Conservation (phyloP, 441 rosid genomes). For the Caryocar brasiliense region DNA sequence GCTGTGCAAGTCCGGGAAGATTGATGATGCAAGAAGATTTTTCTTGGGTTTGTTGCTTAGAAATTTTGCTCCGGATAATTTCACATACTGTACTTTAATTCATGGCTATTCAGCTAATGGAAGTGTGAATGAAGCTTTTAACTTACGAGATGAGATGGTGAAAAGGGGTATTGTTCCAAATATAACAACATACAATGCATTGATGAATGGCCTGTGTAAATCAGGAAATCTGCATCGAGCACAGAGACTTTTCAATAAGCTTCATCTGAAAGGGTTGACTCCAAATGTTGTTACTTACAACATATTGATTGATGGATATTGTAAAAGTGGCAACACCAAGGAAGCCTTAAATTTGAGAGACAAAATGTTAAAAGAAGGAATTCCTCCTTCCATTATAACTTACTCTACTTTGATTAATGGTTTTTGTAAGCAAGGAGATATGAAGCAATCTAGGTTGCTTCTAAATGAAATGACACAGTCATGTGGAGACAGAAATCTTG, state of each 20-base stretch:
- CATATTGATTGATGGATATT: slow-evolving; percentile 42
- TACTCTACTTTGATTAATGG: slow-evolving; percentile 29
- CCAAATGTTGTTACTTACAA: slow-evolving; percentile 53
- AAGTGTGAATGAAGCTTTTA: slow-evolving; percentile 57
- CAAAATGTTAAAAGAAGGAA: slow-evolving; percentile 42
- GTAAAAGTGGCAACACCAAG: slow-evolving; percentile 32
- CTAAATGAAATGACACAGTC: slow-evolving; percentile 24
- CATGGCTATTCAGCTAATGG: slow-evolving; percentile 56
- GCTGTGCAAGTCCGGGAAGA: slow-evolving; percentile 58
- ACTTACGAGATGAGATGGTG: slow-evolving; percentile 60
- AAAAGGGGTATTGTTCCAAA: slow-evolving; percentile 43
- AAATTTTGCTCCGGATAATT: slow-evolving; percentile 54
- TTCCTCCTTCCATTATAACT: slow-evolving; percentile 28
- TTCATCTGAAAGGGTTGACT: slow-evolving; percentile 40
- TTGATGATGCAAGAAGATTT: slow-evolving; percentile 42
- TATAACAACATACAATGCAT: slow-evolving; percentile 54
- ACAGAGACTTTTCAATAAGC: slow-evolving; percentile 48
- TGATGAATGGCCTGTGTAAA: slow-evolving; percentile 59
- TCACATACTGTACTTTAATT: slow-evolving; percentile 51
- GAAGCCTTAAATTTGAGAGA: slow-evolving; percentile 46
- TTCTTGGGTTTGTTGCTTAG: slow-evolving; percentile 35
- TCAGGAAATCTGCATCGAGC: slow-evolving; percentile 52
- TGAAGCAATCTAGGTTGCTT: slow-evolving; percentile 16
- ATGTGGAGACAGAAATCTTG: slow-evolving; percentile 18
- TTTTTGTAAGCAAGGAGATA: slow-evolving; percentile 30